Evolutionary conservation across 2,329 filamentous ascomycete species (phyloP), one percentile per base, ranked within the genome.

Genomic region (Microascus cirrosus): DNA sequence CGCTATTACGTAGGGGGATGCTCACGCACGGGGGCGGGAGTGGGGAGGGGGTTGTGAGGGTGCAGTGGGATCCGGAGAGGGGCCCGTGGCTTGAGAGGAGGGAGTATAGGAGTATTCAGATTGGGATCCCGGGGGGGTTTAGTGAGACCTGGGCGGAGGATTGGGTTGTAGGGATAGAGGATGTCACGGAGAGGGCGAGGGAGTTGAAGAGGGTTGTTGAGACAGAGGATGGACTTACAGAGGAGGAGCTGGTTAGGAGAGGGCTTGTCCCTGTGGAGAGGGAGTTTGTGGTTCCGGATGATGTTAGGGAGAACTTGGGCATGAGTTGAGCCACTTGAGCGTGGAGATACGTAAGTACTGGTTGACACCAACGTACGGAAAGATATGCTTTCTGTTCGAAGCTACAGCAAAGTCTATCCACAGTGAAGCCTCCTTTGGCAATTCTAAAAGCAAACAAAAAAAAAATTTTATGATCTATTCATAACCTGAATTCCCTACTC

Each of bases 21-120:
- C 59, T 75, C 32, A 66, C 60, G 1, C 66, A 71, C 32, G 58
- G 53, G 53, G 53, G 11, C 32, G 34, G 24, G 22, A n/a, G 15
- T 7, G 53, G 53, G 55, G 42, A 45, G 13, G 20, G 18, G 55
- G 59, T 34, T 3, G 80, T 85, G 0, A 73, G 77, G n/a, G 73
- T 85, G 8, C 82, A 85, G 65, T 86, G 83, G 83, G 83, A 86
- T 66, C 83, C 83, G 0, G 83, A 86, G 64, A 65, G 83, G 22
- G 71, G 72, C 25, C 66, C 76, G 1, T 65, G 66, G 39, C 65
- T 84, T 12, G 73, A 66, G 12, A 72, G 69, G 60, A 60, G 84
- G 56, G 66, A 63, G 8, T 75, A 80, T 64, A 70, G 82, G 50
- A 83, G 80, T 63, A 81, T 86, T 34, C 82, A 86, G 71, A 79